Evolutionary conservation across 106 monocot species (phyloP).

Genomic region (Iris macrosiphon): DNA sequence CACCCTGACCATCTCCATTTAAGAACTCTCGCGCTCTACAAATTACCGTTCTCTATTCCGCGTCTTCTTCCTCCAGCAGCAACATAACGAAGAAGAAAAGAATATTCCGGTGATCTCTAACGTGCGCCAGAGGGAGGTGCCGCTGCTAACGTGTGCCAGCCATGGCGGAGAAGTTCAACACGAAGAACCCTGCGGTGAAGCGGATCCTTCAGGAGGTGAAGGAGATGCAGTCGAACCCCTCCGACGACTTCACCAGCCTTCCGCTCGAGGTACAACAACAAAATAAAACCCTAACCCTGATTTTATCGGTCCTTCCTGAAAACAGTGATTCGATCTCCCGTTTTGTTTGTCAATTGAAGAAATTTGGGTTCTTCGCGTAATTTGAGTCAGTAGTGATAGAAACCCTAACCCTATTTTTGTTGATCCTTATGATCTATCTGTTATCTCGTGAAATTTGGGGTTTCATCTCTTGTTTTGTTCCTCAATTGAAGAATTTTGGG

Average conservation of each 20-base stretch:
- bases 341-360: not conserved
- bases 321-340: no score
- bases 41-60: not conserved
- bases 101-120: not conserved
- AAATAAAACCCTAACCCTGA: no score
- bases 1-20: no score
- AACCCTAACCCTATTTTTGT: slow-evolving; percentile 1
- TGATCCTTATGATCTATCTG: not conserved
- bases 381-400: no score
- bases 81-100: no score
- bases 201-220: slow-evolving; percentile 96
- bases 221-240: slow-evolving; percentile 96
- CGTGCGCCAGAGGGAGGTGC: slow-evolving; percentile 9
- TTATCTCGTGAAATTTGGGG: not conserved
- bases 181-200: slow-evolving; percentile 94
- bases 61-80: not conserved
- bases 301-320: no score
- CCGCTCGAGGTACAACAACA: slow-evolving; percentile 88
- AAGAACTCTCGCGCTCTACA: not conserved
- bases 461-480: not conserved
- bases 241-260: slow-evolving; percentile 88
- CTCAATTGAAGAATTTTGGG: no score
- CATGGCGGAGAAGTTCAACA: slow-evolving; percentile 74
- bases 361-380: no score
- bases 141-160: slow-evolving; percentile 18